Evolutionary conservation across 345 rosid genomes (phyloP).

Genomic region (Salix koriyanagi): DNA sequence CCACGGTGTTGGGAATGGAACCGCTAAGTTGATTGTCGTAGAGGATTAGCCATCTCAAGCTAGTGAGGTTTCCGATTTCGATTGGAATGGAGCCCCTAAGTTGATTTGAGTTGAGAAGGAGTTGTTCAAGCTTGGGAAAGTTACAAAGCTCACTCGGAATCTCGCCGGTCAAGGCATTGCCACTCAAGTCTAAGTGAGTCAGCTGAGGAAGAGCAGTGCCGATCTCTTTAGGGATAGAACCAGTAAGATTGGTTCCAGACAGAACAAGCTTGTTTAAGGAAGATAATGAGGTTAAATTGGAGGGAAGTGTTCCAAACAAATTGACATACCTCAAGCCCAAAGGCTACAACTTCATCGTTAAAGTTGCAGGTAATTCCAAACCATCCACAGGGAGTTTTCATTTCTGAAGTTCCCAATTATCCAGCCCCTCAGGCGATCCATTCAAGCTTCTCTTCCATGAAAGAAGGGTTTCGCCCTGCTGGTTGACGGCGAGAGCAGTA

Average conservation of each 20-base stretch:
- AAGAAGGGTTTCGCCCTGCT: slow-evolving; percentile 56
- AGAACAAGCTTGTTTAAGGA: slow-evolving; percentile 47
- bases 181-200: slow-evolving; percentile 53
- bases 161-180: slow-evolving; percentile 60
- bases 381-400: slow-evolving; percentile 57
- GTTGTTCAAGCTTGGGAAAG: slow-evolving; percentile 47
- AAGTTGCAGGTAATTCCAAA: slow-evolving; percentile 43
- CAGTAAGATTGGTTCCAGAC: slow-evolving; percentile 62
- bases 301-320: slow-evolving; percentile 45
- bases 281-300: slow-evolving; percentile 39
- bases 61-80: slow-evolving; percentile 55
- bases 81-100: slow-evolving; percentile 59
- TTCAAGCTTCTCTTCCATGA: slow-evolving; percentile 50
- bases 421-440: slow-evolving; percentile 31
- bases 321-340: slow-evolving; percentile 45
- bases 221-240: slow-evolving; percentile 52
- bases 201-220: slow-evolving; percentile 31
- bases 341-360: slow-evolving; percentile 30
- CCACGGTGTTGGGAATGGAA: slow-evolving; percentile 54
- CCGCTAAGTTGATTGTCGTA: slow-evolving; percentile 74
- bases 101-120: slow-evolving; percentile 57
- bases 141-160: slow-evolving; percentile 61
- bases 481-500: slow-evolving; percentile 35
- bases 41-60: slow-evolving; percentile 44
- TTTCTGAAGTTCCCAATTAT: slow-evolving; percentile 35